Conservation (phyloP, 2,329 filamentous ascomycete genomes). For the Fusarium xylarioides region DNA sequence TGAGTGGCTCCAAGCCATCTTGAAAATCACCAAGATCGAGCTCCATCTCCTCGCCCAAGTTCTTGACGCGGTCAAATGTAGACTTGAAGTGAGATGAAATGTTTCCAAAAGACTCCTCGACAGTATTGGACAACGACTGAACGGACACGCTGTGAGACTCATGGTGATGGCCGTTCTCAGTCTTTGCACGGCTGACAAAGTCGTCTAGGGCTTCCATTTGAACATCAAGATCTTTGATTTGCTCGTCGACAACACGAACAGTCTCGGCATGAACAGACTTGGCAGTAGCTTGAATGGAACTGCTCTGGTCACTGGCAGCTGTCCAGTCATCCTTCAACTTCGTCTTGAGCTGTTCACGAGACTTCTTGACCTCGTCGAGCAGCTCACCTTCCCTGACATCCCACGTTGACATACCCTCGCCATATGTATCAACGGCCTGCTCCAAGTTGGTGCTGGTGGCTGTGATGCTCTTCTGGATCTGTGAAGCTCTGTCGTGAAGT, state of each 20-base stretch:
- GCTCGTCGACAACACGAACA: constrained; percentile 86
- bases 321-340: constrained; percentile 89
- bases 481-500: constrained; percentile 69
- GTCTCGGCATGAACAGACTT: constrained; percentile 91
- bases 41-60: constrained; percentile 74
- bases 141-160: constrained; percentile 74
- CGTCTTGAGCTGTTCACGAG: constrained; percentile 79
- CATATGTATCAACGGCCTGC: constrained; percentile 71
- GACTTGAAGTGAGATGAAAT: constrained; percentile 76
- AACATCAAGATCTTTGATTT: constrained; percentile 85
- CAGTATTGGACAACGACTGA: constrained; percentile 70
- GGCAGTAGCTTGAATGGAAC: constrained; percentile 83
- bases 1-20: constrained; percentile 69
- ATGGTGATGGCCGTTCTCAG: constrained; percentile 82
- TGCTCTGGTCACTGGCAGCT: constrained; percentile 80
- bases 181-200: constrained; percentile 83
- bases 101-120: constrained; percentile 76
- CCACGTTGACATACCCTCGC: constrained; percentile 79
- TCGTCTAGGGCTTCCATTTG: constrained; percentile 92
- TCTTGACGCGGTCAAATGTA: constrained; percentile 72
- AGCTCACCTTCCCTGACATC: constrained; percentile 72
- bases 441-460: constrained; percentile 72
- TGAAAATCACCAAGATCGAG: constrained; percentile 66
- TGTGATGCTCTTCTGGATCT: constrained; percentile 70
- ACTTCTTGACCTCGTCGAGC: constrained; percentile 75